Percentiles rank a stretch among this genome's conserved stretches.
phyloP scores from a whole-genome alignment of 1,284 basidiomycete species.

The Anthracocystis walkeri region DNA sequence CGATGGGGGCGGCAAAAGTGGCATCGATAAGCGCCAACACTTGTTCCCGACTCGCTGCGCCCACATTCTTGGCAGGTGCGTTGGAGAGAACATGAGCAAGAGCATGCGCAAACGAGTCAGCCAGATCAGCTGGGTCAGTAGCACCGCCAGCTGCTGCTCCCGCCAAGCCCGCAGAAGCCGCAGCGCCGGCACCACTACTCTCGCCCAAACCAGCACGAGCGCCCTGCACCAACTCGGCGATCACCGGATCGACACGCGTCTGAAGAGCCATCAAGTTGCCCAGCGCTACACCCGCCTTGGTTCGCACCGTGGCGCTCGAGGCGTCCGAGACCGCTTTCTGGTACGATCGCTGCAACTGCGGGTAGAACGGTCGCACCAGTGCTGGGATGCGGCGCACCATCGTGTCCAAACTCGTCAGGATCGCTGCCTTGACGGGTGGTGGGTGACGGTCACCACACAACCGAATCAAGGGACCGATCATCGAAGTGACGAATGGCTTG shows the following conservation, averaged over 20 bases:
- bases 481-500: conserved; percentile 95
- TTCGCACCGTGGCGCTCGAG: conserved; percentile 82
- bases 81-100: conserved; percentile 81
- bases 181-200: conserved; percentile 10
- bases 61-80: conserved; percentile 79
- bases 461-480: conserved; percentile 91
- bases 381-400: conserved; percentile 76
- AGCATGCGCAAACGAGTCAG: conserved; percentile 80
- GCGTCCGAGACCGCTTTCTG: conserved; percentile 91
- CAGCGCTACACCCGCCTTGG: conserved; percentile 83
- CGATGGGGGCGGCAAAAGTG: conserved; percentile 74
- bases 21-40: conserved; percentile 82
- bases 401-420: conserved; percentile 62
- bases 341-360: conserved; percentile 95
- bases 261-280: conserved; percentile 85
- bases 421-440: conserved; percentile 67
- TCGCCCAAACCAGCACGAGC: conserved; percentile 74
- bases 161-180: conserved; percentile 25
- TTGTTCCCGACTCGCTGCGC: conserved; percentile 79
- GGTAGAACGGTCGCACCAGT: conserved; percentile 97
- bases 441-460: conserved; percentile 68
- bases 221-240: conserved; percentile 80
- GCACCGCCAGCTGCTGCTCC: conserved; percentile 28
- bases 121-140: conserved; percentile 42
- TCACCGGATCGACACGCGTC: conserved; percentile 76